Evolutionary conservation across 257 asterid genomes (phyloP), one percentile per base, ranked within the genome.

Genomic region (Lavandula angustifolia): DNA sequence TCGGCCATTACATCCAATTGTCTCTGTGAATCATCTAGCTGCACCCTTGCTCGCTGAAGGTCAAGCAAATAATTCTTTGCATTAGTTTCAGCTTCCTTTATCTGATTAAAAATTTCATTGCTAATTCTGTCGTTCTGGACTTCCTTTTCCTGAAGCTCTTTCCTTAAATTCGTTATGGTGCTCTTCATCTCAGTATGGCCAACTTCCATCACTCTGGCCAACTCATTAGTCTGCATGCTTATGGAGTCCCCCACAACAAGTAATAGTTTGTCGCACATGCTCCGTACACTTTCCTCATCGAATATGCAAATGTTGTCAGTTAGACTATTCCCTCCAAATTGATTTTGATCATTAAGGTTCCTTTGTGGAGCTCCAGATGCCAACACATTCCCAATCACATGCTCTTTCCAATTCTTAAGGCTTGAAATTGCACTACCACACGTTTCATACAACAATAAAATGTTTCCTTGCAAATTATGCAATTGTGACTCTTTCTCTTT

Each of bases 111-210:
- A 64, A 90, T 88, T 81, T 87, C 96, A 74, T 67, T 77, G 72
- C 90, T 84, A 29, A 84, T 74, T 71, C 76, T 85, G n/a, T 94
- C 99, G 69, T 80, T 79, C 78, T 94, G 94, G 62, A 94, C 74
- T 58, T 87, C 99, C 75, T 87, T 94, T 81, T 84, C 92, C 78
- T 85, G 95, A 67, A 94, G 91, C 79, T 94, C 97, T 64, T 90
- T 90, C 89, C 87, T 97, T 74, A 94, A 79, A 83, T 73, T 79
- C 72, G 70, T 62, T 72, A 90, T 76, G 66, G 86, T 72, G 62
- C 71, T 80, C 85, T 85, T 90, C 95, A 83, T 77, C 71, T 87
- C 97, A 71, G 73, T 76, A 73, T 79, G 92, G 60, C 85, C 82
- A 77, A 64, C 85, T 72, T 84, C 97, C 70, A 77, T 61, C 43